Base-by-base conservation (phyloP, 441 rosid species). In the Geranium incanum region DNA sequence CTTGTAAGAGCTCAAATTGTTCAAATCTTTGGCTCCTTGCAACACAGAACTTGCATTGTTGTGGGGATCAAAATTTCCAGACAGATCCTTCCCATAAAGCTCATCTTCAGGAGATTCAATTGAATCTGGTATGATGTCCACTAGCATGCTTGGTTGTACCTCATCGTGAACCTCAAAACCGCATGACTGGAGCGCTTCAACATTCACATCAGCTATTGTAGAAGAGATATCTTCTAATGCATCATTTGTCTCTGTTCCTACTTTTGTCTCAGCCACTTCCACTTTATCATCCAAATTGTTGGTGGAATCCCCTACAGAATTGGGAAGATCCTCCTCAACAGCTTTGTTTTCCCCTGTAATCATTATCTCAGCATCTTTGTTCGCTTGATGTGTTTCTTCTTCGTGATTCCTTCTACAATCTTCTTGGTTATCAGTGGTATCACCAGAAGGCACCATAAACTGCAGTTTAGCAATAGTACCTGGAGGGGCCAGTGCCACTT, bases 401-500 rank as follows among this genome's bases (percentile, higher is more conserved):
- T 78, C 85, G 68, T 60, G 74, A 43, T 81, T 81, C 70, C 66
- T 81, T 71, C 18, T 41, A 59, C 45, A 21, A n/a, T 76, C 75
- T 85, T 89, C 74, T 76, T 82, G 72, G 57, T 79, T 43, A 57
- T 69, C 43, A 0, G 78, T 70, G 72, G 36, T 60, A 76, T 80
- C 78, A 73, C 69, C 88, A 78, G 83, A 78, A 48, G 96, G 90
- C 78, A 81, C 68, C 76, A 77, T 88, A 87, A 78, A 89, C 97
- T 12, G 93, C 78, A 74, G 86, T 85, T 93, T 93, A 70, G 90
- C 97, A 77, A 95, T 89, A 16, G 97, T 89, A 75, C 99, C 97
- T 36, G 97, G 99, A 66, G 95, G 97, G 66, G 98, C 98, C 82
- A 93, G 75, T 69, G 99, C 99, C 80, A 95, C 99, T 86, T 95